Conservation (phyloP, 106 monocot species). For the Hemerocallis citrina region DNA sequence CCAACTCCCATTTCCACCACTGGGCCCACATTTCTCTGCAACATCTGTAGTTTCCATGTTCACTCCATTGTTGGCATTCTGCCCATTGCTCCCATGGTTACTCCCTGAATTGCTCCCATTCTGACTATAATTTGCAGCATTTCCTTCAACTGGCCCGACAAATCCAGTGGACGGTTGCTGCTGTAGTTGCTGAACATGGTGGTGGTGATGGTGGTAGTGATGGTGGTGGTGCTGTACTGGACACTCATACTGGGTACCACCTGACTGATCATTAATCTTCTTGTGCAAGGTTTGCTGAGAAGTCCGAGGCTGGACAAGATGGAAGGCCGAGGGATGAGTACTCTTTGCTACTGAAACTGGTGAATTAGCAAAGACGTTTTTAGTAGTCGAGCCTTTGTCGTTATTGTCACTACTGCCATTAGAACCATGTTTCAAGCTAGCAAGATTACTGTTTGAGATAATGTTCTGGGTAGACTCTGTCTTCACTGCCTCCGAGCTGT, state of each 20-base stretch:
- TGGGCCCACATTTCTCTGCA: constrained; percentile 16
- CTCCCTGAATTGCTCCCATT: constrained; percentile 58
- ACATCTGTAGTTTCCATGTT: constrained; percentile 41
- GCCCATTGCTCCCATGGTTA: constrained; percentile 60
- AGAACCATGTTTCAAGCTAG: constrained; percentile 50
- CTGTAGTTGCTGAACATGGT: constrained; percentile 36
- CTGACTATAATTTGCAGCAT: constrained; percentile 51
- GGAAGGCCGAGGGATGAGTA: constrained; percentile 45
- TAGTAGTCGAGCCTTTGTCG: constrained; percentile 64
- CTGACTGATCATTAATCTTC: constrained; percentile 38
- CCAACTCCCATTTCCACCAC: constrained; percentile 25
- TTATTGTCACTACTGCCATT: constrained; percentile 59
- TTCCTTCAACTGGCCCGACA: constrained; percentile 35
- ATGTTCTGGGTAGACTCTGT: constrained; percentile 31
- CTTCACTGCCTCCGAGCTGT: constrained; percentile 45
- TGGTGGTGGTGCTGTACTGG: constrained; percentile 67
- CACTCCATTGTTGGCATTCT: constrained; percentile 27
- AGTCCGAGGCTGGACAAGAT: constrained; percentile 25
- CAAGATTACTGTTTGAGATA: constrained; percentile 26
- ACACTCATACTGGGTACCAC: constrained; percentile 21
- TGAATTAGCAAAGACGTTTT: constrained; percentile 31
- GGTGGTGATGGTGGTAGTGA: constrained; percentile 63
- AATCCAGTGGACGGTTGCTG: constrained; percentile 38
- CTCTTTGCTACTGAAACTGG: constrained; percentile 20
- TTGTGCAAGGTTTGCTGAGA: constrained; percentile 19